Evolutionary conservation across 2,329 filamentous ascomycete genomes (phyloP).

Genomic region (Diplodia intermedia): DNA sequence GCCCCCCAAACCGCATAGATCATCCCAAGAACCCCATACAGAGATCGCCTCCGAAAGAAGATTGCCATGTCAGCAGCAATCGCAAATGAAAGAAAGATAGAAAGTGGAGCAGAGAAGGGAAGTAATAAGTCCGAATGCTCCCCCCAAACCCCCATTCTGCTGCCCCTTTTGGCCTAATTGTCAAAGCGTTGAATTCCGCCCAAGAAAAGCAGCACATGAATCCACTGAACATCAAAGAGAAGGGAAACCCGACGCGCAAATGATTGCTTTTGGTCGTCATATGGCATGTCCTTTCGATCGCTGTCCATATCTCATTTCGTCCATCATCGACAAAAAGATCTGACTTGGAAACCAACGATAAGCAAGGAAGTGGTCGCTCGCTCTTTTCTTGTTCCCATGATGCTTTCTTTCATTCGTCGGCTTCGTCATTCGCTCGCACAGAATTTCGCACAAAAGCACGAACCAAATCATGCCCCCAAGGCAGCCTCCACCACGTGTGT

Average conservation of each 20-base stretch:
- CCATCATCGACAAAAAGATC: conserved; percentile 26
- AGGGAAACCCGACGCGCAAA: conserved; percentile 26
- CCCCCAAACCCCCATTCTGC: conserved; percentile 2
- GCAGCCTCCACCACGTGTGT: conserved; percentile 9
- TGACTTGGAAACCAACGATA: conserved; percentile 10
- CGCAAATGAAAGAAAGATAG: background rate
- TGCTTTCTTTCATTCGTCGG: conserved; percentile 25
- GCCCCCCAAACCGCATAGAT: conserved; percentile 9
- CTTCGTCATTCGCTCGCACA: conserved; percentile 17
- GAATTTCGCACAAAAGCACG: conserved; percentile 6
- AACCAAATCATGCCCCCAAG: conserved; percentile 23
- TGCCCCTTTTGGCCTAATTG: conserved; percentile 9
- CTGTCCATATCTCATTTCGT: conserved; percentile 20
- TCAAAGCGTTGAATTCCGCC: background rate
- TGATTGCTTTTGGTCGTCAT: conserved; percentile 29
- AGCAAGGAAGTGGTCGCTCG: conserved; percentile 15
- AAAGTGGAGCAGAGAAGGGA: conserved; percentile 23
- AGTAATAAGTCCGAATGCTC: conserved; percentile 22
- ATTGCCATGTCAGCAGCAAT: background rate
- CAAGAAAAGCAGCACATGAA: conserved; percentile 2
- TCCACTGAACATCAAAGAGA: conserved; percentile 27
- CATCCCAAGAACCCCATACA: background rate
- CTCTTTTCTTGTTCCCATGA: conserved; percentile 28
- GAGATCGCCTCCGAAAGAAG: conserved; percentile 2
- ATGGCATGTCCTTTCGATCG: conserved; percentile 28